Base-by-base conservation (phyloP, 2,329 filamentous ascomycete species). In the Colletotrichum limetticola region DNA sequence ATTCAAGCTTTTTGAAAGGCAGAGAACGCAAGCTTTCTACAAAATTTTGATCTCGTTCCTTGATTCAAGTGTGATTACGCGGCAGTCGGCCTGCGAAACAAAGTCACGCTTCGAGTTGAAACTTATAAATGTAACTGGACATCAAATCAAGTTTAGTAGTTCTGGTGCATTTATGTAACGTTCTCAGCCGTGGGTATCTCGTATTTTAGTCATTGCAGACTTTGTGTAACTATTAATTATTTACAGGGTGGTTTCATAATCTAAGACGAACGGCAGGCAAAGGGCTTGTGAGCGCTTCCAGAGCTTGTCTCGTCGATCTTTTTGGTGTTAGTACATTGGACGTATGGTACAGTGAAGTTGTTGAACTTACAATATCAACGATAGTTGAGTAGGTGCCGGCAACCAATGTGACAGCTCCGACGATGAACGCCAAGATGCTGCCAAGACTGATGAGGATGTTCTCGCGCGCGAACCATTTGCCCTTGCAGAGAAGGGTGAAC, bases 341-440 rank as follows among this genome's bases (percentile, higher is more conserved):
- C 12, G 11, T 30, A 2, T 2, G n/a, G 3, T 12, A 12, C 1
- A 8, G n/a, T 49, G 12, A 32, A 32, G 32, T 28, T 12, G 22
- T 8, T 14, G n/a, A 65, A 77, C 78, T 77, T 76, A 80, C 78
- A 72, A 80, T 79, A 59, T 80, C 78, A 8, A 71, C 69, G 56
- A 80, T 78, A 14, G 78, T 80, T 5, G 78, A 77, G 60, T 78
- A 80, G 6, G 78, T 80, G 24, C 78, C 78, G 26, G 78, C 78
- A 26, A 76, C 78, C 4, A 80, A 74, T 19, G 78, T 78, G 2
- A 80, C 76, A 22, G 68, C 74, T 11, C 79, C 78, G 28, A 80
- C 74, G 11, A 80, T 75, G 37, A 80, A 80, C 2, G 78, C 77
- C 22, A 80, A 42, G 30, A 78, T 76, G 35, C 76, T 77, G 14